Percentiles rank a stretch among this genome's conserved stretches.
These are phyloP conservation scores for Ganoderma lingzhi DNA, from an alignment of 1,284 basidiomycete species.

Conservation along the genomic window DNA sequence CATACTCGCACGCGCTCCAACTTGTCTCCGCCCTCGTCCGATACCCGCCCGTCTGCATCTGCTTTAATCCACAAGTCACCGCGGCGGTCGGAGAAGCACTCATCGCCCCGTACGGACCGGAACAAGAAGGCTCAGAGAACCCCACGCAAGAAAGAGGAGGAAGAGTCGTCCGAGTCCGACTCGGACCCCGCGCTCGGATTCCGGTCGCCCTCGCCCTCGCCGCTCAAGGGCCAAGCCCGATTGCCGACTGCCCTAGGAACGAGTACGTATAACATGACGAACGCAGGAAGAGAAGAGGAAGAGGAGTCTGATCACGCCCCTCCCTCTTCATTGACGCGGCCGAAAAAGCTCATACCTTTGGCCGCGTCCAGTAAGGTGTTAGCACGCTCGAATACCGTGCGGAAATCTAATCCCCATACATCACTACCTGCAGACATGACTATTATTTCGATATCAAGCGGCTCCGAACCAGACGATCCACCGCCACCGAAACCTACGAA, in stretches of 20 bases:
- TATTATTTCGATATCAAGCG: slow-evolving; percentile 45
- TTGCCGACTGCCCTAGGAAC: neutral
- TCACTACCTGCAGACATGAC: slow-evolving; percentile 29
- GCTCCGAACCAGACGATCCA: slow-evolving; percentile 34
- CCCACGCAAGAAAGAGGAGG: slow-evolving; percentile 20
- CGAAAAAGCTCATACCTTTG: slow-evolving; percentile 7
- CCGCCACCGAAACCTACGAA: slow-evolving; percentile 9
- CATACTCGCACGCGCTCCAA: slow-evolving; percentile 20
- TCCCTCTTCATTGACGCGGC: slow-evolving; percentile 24
- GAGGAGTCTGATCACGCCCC: slow-evolving; percentile 25
- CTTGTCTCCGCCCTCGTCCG: slow-evolving; percentile 13
- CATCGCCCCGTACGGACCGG: slow-evolving; percentile 18
- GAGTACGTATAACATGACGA: neutral
- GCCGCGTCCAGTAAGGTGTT: slow-evolving; percentile 10
- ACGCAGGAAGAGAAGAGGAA: slow-evolving; percentile 9
- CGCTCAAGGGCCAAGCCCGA: slow-evolving; percentile 17
- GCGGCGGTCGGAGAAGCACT: slow-evolving; percentile 36
- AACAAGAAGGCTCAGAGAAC: neutral
- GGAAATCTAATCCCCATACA: slow-evolving; percentile 14
- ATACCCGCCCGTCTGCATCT: slow-evolving; percentile 11
- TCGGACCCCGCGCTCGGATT: neutral
- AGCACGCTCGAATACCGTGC: slow-evolving; percentile 8
- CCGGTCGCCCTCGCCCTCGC: slow-evolving; percentile 27
- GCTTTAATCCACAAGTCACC: slow-evolving; percentile 36
- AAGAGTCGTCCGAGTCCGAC: slow-evolving; percentile 21